A percentile compares a stretch with the other conserved stretches of the same genome.
phyloP scores from a whole-genome alignment of 345 rosid species.

The Nephelium lappaceum region DNA sequence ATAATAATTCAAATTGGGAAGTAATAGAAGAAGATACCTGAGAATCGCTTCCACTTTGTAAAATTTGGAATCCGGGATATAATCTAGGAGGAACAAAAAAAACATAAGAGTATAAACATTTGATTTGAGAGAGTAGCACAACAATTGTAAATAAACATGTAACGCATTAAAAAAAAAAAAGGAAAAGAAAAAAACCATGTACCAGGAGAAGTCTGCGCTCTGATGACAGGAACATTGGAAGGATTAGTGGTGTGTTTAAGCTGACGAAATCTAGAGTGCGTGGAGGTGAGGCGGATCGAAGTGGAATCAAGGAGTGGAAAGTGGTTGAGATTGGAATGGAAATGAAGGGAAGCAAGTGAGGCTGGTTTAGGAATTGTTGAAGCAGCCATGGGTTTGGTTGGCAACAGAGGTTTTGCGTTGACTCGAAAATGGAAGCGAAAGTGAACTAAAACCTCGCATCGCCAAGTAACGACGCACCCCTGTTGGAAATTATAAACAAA shows the following conservation, averaged over 20 bases:
- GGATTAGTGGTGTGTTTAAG: slow-evolving; percentile 31
- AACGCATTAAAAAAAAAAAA: neutral
- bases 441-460: neutral
- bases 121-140: neutral
- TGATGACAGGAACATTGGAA: slow-evolving; percentile 42
- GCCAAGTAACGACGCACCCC: neutral
- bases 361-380: slow-evolving; percentile 29
- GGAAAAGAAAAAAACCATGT: slow-evolving; percentile 12
- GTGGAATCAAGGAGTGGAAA: slow-evolving; percentile 32
- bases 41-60: slow-evolving; percentile 90
- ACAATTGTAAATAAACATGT: neutral
- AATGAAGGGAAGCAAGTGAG: slow-evolving; percentile 27
- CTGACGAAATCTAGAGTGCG: slow-evolving; percentile 30
- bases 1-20: neutral
- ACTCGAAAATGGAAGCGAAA: neutral
- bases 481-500: too few species aligned
- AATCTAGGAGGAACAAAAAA: slow-evolving; percentile 36
- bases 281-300: slow-evolving; percentile 34
- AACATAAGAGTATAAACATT: neutral
- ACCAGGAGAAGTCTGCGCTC: slow-evolving; percentile 65
- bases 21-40: slow-evolving; percentile 39
- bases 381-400: slow-evolving; percentile 33
- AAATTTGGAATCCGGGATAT: slow-evolving; percentile 70
- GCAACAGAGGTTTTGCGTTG: neutral
- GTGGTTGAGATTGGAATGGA: slow-evolving; percentile 28